Conservation (phyloP, 148 eudicot species). For the Cornus suecica region DNA sequence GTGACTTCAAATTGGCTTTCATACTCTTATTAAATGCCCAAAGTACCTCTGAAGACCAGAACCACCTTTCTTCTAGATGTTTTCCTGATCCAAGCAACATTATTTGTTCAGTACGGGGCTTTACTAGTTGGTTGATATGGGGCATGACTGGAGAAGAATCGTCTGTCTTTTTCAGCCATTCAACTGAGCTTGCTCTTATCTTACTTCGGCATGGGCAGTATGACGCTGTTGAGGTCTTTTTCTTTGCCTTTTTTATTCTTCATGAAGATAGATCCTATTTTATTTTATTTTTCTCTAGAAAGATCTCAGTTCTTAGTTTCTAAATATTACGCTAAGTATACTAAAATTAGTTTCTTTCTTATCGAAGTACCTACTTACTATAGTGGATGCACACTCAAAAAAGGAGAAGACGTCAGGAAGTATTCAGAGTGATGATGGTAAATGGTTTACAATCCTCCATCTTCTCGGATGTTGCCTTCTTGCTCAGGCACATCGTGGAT, state of each 20-base stretch:
- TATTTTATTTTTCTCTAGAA: not conserved
- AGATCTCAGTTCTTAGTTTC: not conserved
- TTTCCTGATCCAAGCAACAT: slow-evolving; percentile 58
- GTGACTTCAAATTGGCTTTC: slow-evolving; percentile 73
- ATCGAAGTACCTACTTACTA: slow-evolving; percentile 62
- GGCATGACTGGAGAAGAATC: slow-evolving; percentile 60
- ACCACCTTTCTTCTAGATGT: slow-evolving; percentile 28
- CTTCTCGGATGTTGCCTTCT: slow-evolving; percentile 90
- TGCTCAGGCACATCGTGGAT: slow-evolving; percentile 66
- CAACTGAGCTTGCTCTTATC: slow-evolving; percentile 65
- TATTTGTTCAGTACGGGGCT: slow-evolving; percentile 45
- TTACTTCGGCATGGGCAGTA: slow-evolving; percentile 78
- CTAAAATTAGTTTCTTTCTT: slow-evolving; percentile 19
- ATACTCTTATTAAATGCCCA: slow-evolving; percentile 46
- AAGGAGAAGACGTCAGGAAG: slow-evolving; percentile 71
- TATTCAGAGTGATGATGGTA: slow-evolving; percentile 64
- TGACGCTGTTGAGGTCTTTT: slow-evolving; percentile 78
- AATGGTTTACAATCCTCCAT: slow-evolving; percentile 70
- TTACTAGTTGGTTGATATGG: slow-evolving; percentile 86
- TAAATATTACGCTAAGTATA: not conserved
- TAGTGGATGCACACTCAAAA: slow-evolving; percentile 63
- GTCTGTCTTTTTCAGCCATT: slow-evolving; percentile 59
- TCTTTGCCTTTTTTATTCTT: slow-evolving; percentile 12
- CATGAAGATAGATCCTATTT: not conserved
- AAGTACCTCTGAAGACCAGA: slow-evolving; percentile 38